Base-by-base conservation (phyloP, 768 basidiomycete genomes). In the Fomitopsis serialis region DNA sequence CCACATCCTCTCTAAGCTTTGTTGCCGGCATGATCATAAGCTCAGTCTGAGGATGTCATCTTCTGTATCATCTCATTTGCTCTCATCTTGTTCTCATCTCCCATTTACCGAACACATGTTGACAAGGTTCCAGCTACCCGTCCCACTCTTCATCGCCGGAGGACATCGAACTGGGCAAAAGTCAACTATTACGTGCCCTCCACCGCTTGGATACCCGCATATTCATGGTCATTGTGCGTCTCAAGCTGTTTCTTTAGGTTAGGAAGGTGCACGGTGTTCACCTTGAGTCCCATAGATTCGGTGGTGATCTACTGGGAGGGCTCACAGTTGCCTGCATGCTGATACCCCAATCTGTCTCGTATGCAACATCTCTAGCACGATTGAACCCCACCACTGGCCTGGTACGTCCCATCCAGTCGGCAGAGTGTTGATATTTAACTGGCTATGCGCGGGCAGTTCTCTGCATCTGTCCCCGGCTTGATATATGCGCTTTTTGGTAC, bases 401-500 rank as follows among this genome's bases (percentile, higher is more conserved):
- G 63, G 89, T 91, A 63, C 58, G 87, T 71, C 22, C 19, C 24
- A 5, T 13, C n/a, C 49, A 22, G 7, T 17, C 13, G 12, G 3
- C 50, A 32, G 5, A 11, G 29, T 32, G 15, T 35, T 54, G 5
- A 54, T 23, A 34, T 32, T 7, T 17, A 40, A 15, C 19, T 12
- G 29, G n/a, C 27, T 32, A 42, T 29, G 15, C 50, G 24, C n/a
- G 23, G 0, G 6, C 61, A 93, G 88, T 89, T 89, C 60, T 85
- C 90, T 5, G 87, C 92, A 13, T 81, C 91, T 8, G 82, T 98
- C 53, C 92, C 93, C 7, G 87, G 87, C 12, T 80, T 95, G n/a
- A 72, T 88, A 11, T 98, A 97, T 66, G 90, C 89, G 6, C 73
- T 96, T n/a, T 78, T 97, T 3, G 95, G 95, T 17, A 90, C 88